Conservation (phyloP, 2,329 filamentous ascomycete genomes). For the Metarhizium rileyi region DNA sequence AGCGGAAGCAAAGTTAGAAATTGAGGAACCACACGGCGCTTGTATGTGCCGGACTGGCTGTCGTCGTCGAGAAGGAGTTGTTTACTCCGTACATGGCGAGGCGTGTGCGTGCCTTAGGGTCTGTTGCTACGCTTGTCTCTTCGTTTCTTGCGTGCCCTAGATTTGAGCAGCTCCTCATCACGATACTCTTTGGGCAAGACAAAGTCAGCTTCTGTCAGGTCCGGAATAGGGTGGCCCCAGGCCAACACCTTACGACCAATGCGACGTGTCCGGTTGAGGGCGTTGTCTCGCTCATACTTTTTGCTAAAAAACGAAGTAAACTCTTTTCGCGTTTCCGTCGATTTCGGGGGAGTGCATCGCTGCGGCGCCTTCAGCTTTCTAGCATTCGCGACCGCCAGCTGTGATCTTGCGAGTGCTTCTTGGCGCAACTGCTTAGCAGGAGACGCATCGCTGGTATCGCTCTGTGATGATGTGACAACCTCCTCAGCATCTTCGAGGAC, state of each 20-base stretch:
- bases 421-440: conserved; percentile 63
- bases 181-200: conserved; percentile 57
- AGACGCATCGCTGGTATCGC: conserved; percentile 41
- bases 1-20: neutral
- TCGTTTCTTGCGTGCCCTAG: conserved; percentile 53
- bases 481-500: conserved; percentile 22
- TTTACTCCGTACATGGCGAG: too few relatives aligned
- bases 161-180: conserved; percentile 45
- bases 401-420: conserved; percentile 52
- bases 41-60: neutral
- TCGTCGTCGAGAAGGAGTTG: neutral
- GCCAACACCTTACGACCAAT: conserved; percentile 62
- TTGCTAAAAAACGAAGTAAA: conserved; percentile 86
- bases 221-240: conserved; percentile 74
- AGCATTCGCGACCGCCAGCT: conserved; percentile 26
- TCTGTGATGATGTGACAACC: conserved; percentile 34
- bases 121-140: conserved; percentile 45
- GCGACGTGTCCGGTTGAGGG: conserved; percentile 62
- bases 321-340: conserved; percentile 40
- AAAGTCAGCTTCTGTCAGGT: conserved; percentile 63
- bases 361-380: conserved; percentile 21
- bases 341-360: conserved; percentile 18
- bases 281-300: conserved; percentile 67
- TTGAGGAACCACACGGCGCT: neutral
- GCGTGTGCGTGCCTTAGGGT: conserved; percentile 16